These are phyloP conservation scores for Botrytis squamosa DNA, from an alignment of 2,329 filamentous ascomycete species.

Conservation along the genomic window DNA sequence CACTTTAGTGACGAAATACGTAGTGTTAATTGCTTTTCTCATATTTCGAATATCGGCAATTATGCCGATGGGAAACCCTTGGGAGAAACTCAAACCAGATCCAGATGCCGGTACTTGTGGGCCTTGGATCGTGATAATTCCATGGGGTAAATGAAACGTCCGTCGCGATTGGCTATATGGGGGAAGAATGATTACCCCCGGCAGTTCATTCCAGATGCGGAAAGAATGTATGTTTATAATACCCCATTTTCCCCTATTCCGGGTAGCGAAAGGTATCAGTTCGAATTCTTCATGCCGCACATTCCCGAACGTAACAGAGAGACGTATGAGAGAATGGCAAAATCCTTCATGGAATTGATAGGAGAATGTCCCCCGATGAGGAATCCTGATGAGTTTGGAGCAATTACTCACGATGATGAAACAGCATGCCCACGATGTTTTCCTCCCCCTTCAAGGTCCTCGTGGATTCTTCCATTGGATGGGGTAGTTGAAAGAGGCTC, in stretches of 20 bases:
- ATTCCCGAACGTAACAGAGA: not conserved
- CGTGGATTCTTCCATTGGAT: not conserved
- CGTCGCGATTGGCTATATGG: not conserved
- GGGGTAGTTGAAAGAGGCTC: not conserved
- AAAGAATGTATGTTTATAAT: not conserved
- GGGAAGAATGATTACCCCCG: too few relatives aligned
- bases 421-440: too few relatives aligned
- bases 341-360: not conserved
- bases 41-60: too few relatives aligned
- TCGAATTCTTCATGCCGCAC: not conserved
- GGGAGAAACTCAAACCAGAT: not conserved
- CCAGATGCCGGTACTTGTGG: not conserved
- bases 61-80: too few relatives aligned
- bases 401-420: not conserved
- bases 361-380: not conserved
- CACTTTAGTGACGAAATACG: not conserved
- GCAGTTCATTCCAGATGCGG: not conserved
- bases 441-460: too few relatives aligned
- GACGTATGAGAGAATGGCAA: not conserved
- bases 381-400: not conserved
- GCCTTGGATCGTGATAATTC: not conserved
- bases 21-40: not conserved
- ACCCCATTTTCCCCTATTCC: not conserved
- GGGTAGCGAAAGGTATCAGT: not conserved
- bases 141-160: not conserved